A percentile compares a stretch with the other conserved stretches of the same genome.
phyloP scores from a whole-genome alignment of 78 protist species.

The Polysphondylium violaceum region DNA sequence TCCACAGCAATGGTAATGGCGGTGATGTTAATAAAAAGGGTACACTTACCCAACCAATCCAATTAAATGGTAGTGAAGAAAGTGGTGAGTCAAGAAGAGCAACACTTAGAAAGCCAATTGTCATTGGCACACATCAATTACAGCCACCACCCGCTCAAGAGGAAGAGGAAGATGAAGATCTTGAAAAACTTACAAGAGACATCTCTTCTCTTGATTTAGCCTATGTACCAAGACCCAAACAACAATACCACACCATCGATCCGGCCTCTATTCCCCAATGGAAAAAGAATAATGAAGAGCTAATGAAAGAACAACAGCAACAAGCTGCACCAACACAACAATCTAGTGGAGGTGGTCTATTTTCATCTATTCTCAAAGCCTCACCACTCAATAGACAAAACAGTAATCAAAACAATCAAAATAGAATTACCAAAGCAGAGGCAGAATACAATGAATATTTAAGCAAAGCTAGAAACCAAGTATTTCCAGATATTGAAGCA shows the following conservation, averaged over 20 bases:
- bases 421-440: conserved; percentile 41
- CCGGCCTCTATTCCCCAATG: conserved; percentile 70
- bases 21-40: conserved; percentile 1
- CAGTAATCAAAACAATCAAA: not conserved
- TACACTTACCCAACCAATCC: not conserved
- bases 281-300: conserved; percentile 41
- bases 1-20: not conserved
- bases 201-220: conserved; percentile 68
- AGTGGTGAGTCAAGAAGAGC: conserved; percentile 25
- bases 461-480: not conserved
- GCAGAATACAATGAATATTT: conserved; percentile 59
- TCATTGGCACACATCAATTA: conserved; percentile 35
- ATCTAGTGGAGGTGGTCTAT: conserved; percentile 10
- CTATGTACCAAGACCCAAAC: conserved; percentile 60
- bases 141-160: not conserved
- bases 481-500: conserved; percentile 35
- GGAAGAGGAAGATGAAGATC: not conserved
- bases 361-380: conserved; percentile 3
- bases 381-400: not conserved
- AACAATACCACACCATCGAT: conserved; percentile 75
- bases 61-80: not conserved
- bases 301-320: conserved; percentile 8
- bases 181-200: not conserved
- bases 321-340: not conserved
- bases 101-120: conserved; percentile 64